Percentiles rank a stretch among this genome's conserved stretches.
Conservation (phyloP, 78 protist genomes). For the Dictyostelium citrinum region DNA sequence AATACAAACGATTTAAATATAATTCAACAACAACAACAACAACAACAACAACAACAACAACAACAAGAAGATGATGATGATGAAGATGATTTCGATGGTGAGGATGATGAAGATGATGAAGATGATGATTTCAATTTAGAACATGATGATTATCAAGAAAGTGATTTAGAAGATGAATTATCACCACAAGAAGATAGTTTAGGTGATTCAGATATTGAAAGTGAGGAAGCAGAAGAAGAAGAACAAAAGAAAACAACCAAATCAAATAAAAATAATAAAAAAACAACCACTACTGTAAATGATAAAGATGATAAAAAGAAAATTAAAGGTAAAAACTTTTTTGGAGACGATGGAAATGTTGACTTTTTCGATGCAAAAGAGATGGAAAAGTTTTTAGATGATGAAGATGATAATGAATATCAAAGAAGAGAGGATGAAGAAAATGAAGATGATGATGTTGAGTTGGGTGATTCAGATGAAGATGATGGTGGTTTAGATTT, state of each 20-base stretch:
- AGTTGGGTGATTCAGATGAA: constrained; percentile 40
- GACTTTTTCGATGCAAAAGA: constrained; percentile 50
- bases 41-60: background rate
- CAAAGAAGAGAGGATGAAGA: constrained; percentile 58
- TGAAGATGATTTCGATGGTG: background rate
- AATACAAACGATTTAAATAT: background rate
- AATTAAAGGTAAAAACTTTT: background rate
- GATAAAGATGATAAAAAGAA: background rate
- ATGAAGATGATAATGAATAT: constrained; percentile 55
- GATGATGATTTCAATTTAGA: background rate
- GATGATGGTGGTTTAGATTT: constrained; percentile 67
- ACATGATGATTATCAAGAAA: background rate
- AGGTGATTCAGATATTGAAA: constrained; percentile 18
- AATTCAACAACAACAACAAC: background rate
- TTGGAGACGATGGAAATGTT: background rate
- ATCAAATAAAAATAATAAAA: background rate
- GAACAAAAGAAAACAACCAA: background rate
- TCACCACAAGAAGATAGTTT: constrained; percentile 30
- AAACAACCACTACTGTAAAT: background rate
- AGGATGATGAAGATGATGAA: background rate
- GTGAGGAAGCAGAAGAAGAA: constrained; percentile 38
- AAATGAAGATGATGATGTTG: constrained; percentile 46
- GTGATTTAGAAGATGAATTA: constrained; percentile 30
- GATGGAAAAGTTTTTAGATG: constrained; percentile 69
- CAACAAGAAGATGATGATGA: constrained; percentile 5